Evolutionary conservation across 768 basidiomycete species (phyloP).

Genomic region (Boletus insuetus): DNA sequence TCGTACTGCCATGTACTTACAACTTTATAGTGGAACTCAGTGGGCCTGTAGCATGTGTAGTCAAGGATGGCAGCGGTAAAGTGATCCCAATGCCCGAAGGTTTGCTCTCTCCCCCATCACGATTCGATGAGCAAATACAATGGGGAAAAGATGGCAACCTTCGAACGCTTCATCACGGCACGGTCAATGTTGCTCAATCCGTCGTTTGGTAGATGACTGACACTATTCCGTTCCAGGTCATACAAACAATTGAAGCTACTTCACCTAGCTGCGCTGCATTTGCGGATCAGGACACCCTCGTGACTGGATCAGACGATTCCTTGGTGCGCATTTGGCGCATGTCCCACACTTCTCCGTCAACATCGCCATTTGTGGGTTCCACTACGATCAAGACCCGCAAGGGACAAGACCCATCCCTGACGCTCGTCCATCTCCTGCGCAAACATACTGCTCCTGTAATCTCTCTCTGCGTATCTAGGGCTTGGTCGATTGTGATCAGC

Average conservation of each 20-base stretch:
- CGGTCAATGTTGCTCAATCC: conserved; percentile 36
- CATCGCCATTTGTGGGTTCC: conserved; percentile 22
- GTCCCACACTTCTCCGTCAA: conserved; percentile 29
- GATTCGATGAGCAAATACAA: conserved; percentile 65
- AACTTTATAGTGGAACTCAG: conserved; percentile 40
- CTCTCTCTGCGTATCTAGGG: conserved; percentile 68
- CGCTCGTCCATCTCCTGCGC: conserved; percentile 73
- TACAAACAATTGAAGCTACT: conserved; percentile 75
- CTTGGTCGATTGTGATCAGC: conserved; percentile 83
- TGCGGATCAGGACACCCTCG: conserved; percentile 67
- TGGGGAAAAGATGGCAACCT: conserved; percentile 64
- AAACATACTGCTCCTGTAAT: conserved; percentile 70
- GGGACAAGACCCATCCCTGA: conserved; percentile 29
- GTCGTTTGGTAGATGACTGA: background rate
- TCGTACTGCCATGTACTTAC: conserved; percentile 1
- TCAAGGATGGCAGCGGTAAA: conserved; percentile 43
- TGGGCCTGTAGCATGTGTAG: conserved; percentile 40
- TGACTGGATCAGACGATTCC: conserved; percentile 79
- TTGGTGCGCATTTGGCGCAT: conserved; percentile 84
- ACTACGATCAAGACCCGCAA: conserved; percentile 14
- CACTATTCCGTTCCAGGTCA: conserved; percentile 42
- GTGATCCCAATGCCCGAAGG: conserved; percentile 63
- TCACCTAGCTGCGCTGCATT: conserved; percentile 74
- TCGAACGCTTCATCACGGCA: conserved; percentile 59
- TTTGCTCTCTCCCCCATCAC: conserved; percentile 52